A percentile compares a stretch with the other conserved stretches of the same genome.
Evolutionary conservation across 148 eudicot genomes (phyloP).

Genomic region (Chenopodium berlandieri): DNA sequence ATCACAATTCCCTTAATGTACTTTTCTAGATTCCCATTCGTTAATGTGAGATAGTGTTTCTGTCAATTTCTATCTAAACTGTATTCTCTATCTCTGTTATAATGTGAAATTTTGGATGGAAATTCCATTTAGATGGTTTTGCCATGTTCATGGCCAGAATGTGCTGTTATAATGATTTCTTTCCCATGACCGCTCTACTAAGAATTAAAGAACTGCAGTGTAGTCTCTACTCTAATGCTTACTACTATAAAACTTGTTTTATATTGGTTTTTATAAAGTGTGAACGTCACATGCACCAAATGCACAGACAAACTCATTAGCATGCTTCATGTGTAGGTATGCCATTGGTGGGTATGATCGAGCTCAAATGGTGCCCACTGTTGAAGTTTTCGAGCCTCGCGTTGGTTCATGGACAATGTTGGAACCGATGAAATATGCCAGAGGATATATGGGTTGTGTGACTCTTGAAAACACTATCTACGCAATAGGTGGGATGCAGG

Average conservation of each 20-base stretch:
- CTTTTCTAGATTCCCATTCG: not conserved
- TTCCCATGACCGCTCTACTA: not conserved
- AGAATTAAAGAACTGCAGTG: not conserved
- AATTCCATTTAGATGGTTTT: not conserved
- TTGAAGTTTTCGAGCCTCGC: slow-evolving; percentile 70
- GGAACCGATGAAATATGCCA: slow-evolving; percentile 50
- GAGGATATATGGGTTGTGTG: slow-evolving; percentile 49
- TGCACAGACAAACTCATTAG: not conserved
- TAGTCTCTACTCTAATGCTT: not conserved
- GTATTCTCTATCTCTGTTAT: not conserved
- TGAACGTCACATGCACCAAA: not conserved
- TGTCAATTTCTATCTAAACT: not conserved
- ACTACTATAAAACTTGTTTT: not conserved
- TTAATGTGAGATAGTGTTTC: not conserved
- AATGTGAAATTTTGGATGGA: not conserved
- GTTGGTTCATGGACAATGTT: slow-evolving; percentile 52
- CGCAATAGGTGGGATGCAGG: slow-evolving; percentile 51
- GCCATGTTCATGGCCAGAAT: not conserved
- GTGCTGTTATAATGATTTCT: not conserved
- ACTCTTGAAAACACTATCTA: slow-evolving; percentile 45
- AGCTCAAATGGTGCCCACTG: slow-evolving; percentile 42
- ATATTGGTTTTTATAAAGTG: not conserved
- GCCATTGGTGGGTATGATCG: slow-evolving; percentile 77
- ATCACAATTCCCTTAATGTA: not conserved
- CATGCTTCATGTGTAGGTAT: slow-evolving; percentile 38